Conservation (phyloP, 257 asterid genomes). For the Penstemon barbatus region DNA sequence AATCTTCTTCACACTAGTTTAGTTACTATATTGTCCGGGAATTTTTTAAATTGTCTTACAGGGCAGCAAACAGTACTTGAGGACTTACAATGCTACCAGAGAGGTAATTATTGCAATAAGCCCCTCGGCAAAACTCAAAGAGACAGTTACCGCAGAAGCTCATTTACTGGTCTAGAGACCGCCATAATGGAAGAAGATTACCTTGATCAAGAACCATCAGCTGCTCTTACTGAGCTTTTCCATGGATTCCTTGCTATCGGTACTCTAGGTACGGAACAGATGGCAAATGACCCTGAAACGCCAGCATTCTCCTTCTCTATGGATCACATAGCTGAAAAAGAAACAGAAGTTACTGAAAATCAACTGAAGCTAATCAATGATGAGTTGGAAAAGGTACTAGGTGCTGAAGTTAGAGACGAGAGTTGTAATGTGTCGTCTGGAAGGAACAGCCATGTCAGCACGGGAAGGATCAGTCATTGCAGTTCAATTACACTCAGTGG, state of each 20-base stretch:
- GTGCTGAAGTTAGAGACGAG: constrained; percentile 51
- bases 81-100: constrained; percentile 44
- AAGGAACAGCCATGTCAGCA: constrained; percentile 76
- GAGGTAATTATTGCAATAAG: constrained; percentile 34
- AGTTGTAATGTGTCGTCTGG: constrained; percentile 64
- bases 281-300: constrained; percentile 55
- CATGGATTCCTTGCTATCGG: constrained; percentile 97
- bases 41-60: constrained; percentile 47
- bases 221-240: constrained; percentile 71
- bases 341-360: constrained; percentile 74
- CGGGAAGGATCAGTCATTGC: constrained; percentile 71
- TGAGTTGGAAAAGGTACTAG: constrained; percentile 89
- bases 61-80: constrained; percentile 56
- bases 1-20: not conserved
- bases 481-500: constrained; percentile 70
- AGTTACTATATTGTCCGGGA: constrained; percentile 25
- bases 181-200: constrained; percentile 58
- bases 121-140: constrained; percentile 51
- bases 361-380: constrained; percentile 82
- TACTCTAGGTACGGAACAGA: constrained; percentile 72
- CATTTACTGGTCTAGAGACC: constrained; percentile 65
- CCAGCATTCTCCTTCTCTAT: constrained; percentile 73
- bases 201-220: constrained; percentile 53
- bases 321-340: constrained; percentile 80
- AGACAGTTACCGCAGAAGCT: constrained; percentile 59